Evolutionary conservation across 2,329 filamentous ascomycete species (phyloP).

Genomic region (Colletotrichum nymphaeae): DNA sequence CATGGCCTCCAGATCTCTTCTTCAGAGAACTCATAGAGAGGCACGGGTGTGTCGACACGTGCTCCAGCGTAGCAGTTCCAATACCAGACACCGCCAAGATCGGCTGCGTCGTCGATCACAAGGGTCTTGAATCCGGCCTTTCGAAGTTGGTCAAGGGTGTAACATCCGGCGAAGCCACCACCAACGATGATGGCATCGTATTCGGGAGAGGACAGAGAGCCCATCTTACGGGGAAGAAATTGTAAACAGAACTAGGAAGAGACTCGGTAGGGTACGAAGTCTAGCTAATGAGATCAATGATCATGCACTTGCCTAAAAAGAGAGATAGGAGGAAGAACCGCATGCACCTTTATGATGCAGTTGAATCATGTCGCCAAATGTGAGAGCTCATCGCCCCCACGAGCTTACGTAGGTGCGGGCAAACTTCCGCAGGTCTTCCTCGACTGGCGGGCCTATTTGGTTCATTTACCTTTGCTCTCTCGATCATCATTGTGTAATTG

Average conservation of each 20-base stretch:
- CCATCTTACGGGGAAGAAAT: no score
- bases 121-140: no score
- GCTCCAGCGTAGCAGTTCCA: constrained; percentile 53
- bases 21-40: constrained; percentile 42
- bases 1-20: constrained; percentile 51
- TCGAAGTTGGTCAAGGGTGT: no score
- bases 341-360: background rate
- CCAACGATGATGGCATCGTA: no score
- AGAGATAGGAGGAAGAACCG: background rate
- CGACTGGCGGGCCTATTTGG: background rate
- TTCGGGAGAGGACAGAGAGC: no score
- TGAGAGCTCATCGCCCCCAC: background rate
- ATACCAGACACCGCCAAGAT: constrained; percentile 45
- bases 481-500: background rate
- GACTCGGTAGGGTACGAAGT: background rate
- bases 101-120: no score
- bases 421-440: background rate
- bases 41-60: constrained; percentile 44
- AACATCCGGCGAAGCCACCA: no score
- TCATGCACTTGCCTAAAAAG: background rate
- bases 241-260: no score
- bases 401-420: background rate
- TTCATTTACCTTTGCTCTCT: background rate
- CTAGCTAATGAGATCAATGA: background rate
- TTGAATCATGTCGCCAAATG: background rate